Conservation (phyloP, 257 asterid genomes). For the Striga asiatica region DNA sequence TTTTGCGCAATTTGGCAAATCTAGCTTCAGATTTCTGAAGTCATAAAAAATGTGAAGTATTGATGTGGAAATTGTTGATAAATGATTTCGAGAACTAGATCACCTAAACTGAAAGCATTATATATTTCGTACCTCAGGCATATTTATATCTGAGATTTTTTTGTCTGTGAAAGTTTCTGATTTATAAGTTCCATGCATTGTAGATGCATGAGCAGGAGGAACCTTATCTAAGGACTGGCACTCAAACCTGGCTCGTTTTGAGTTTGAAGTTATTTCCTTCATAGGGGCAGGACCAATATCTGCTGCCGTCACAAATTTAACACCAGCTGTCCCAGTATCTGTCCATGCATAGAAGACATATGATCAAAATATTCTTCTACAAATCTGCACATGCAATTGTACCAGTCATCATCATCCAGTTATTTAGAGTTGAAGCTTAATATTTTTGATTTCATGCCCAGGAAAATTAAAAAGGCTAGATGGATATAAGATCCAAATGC, state of each 20-base stretch:
- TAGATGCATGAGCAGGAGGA: conserved; percentile 21
- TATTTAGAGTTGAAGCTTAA: neutral
- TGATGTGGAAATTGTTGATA: conserved; percentile 9
- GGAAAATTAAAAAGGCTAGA: neutral
- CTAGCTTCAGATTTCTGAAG: conserved; percentile 24
- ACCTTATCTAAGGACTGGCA: conserved; percentile 10
- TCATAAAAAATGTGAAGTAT: conserved; percentile 14
- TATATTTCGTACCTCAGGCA: conserved; percentile 26
- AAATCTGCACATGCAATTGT: neutral
- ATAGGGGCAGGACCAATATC: conserved; percentile 19
- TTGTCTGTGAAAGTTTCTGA: conserved; percentile 21
- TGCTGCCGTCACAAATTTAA: conserved; percentile 14
- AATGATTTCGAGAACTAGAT: conserved; percentile 10
- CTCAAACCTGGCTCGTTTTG: conserved; percentile 21
- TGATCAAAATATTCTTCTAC: conserved; percentile 5
- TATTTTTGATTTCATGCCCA: neutral
- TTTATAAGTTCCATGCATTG: conserved; percentile 14
- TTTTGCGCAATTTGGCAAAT: conserved; percentile 17
- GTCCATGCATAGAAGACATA: conserved; percentile 11
- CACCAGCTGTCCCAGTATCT: conserved; percentile 24
- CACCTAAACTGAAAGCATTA: conserved; percentile 13
- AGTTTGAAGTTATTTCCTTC: conserved; percentile 15
- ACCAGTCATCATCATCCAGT: neutral
- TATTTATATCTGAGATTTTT: conserved; percentile 23
- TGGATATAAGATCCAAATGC: neutral